Base-by-base conservation (phyloP, 176 grass and related monocot genomes). In the Paspalum notatum region DNA sequence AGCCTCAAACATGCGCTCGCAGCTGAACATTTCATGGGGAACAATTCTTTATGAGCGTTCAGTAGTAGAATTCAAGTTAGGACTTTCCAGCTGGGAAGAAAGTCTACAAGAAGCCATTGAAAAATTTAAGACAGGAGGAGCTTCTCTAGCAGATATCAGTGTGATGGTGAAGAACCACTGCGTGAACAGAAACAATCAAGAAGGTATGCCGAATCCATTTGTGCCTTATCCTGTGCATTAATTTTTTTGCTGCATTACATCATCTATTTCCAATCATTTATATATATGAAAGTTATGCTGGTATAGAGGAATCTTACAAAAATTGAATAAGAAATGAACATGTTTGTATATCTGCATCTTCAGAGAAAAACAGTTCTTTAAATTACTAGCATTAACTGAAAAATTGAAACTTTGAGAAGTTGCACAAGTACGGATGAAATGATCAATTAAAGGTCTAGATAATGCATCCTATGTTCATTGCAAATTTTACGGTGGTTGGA, bases 41-140 rank as follows among this genome's bases (percentile, higher is more conserved):
- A 88, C 92, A 53, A 94, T 98, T 74, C 92, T 98, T 70, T 98
- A 98, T 68, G 92, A 94, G 64, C 86, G 92, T 1, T 98, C 95
- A 1, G 80, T 94, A n/a, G 81, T 98, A 63, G 95, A 95, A 78
- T 94, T 89, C 81, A 91, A 94, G 75, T 76, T 94, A 69, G 92
- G 92, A 14, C 76, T 93, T 71, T 58, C 84, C 32, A 89, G 80
- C 86, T 98, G 95, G 95, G 90, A 91, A 72, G 92, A 95, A 26
- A 92, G 90, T 27, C 88, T 94, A 32, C 72, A 86, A 39, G 92
- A 85, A 74, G 88, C 92, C 62, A 85, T 98, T 9, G 92, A 98
- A 61, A 98, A 98, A 60, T 98, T 98, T 73, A 90, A 89, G 74
- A 79, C 75, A 5, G 86, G 88, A 43, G 92, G 95, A 53, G 86